Evolutionary conservation across 202 grass and related monocot genomes (phyloP).

Genomic region (Thinopyrum obtusiflorum): DNA sequence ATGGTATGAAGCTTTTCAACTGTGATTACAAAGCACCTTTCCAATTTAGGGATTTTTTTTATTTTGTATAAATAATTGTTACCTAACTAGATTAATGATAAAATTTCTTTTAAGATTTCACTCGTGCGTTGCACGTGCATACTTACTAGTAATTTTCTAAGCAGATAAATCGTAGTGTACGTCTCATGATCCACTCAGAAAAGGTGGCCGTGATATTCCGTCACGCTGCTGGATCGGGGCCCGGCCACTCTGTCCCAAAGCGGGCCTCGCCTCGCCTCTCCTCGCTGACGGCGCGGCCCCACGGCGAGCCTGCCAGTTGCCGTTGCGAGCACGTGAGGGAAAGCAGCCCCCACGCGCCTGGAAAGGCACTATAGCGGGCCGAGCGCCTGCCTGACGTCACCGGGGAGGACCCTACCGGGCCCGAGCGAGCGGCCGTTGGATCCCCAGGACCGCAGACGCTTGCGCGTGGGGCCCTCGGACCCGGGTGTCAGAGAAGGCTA

Average conservation of each 20-base stretch:
- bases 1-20: too few relatives aligned
- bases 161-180: neutral
- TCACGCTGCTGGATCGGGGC: neutral
- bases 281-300: neutral
- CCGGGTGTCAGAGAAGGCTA: neutral
- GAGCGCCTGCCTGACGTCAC: neutral
- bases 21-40: too few relatives aligned
- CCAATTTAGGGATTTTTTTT: too few relatives aligned
- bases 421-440: neutral
- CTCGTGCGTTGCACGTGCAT: too few relatives aligned
- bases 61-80: too few relatives aligned
- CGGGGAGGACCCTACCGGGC: neutral
- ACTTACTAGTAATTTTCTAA: neutral
- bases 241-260: neutral
- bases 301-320: neutral
- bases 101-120: too few relatives aligned
- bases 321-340: slow-evolving; percentile 35
- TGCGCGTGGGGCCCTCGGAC: neutral
- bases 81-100: too few relatives aligned
- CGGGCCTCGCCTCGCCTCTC: too few relatives aligned
- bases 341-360: slow-evolving; percentile 32
- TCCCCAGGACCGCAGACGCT: neutral
- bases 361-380: neutral
- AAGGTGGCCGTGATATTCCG: neutral
- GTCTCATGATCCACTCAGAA: neutral